Evolutionary conservation across 2,329 filamentous ascomycete species (phyloP), one percentile per base, ranked within the genome.

Genomic region (Dissoconium aciculare): DNA sequence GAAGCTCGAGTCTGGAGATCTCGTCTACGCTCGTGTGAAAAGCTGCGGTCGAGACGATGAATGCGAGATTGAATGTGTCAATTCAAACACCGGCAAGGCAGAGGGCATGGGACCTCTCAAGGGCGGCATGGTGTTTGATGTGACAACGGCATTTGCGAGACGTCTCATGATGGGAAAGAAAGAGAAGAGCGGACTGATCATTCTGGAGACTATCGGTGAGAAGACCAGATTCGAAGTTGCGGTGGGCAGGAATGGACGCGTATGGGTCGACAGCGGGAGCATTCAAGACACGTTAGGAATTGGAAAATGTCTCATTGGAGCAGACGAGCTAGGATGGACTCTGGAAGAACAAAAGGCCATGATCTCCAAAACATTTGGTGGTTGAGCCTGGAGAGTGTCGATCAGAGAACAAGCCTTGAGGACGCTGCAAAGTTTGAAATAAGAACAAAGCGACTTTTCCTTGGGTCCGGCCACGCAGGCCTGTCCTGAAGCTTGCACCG

Each of bases 221-320:
- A 87, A 82, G 32, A 57, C 93, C 10, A 74, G 79, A 12, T 98
- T 95, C 53, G 89, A 98, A 63, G 80, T 91, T 36, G 87, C 87
- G 0, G 80, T 93, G 5, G 89, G 89, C 11, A 72, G 83, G 49
- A 98, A 98, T 55, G 89, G 89, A 24, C 77, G 73, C 53, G 70
- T 95, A 13, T 95, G 89, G 84, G 79, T 95, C 10, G 76, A 87
- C 49, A 84, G 78, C 34, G 79, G 78, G 15, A 78, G 65, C 38
- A 60, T 77, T 21, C 78, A 69, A 57, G 74, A 73, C 17, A 76
- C 84, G 5, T 61, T 93, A 38, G 68, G 73, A 1, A 79, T 95
- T 33, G 87, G 85, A 1, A 72, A 71, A 43, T 80, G 82, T 26
- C 61, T 98, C 28, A 67, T 69, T 46, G 71, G 81, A 51, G 78